These are phyloP conservation scores for Tothia fuscella DNA, from an alignment of 2,329 filamentous ascomycete species.

Conservation along the genomic window DNA sequence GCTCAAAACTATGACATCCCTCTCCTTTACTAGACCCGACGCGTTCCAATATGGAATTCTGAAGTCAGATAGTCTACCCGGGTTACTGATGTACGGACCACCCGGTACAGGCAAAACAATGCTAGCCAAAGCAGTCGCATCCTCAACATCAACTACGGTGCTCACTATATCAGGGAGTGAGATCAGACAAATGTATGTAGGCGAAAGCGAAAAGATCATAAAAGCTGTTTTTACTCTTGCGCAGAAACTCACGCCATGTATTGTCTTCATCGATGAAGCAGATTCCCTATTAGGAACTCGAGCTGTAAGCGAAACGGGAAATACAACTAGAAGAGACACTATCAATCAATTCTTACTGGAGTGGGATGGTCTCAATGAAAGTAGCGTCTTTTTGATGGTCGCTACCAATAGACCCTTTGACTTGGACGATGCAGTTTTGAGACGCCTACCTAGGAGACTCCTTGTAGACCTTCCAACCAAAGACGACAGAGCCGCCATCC, in stretches of 20 bases:
- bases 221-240: conserved; percentile 83
- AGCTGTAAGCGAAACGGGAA: neutral
- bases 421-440: conserved; percentile 74
- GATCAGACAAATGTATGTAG: conserved; percentile 93
- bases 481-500: conserved; percentile 53
- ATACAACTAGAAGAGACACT: conserved; percentile 65
- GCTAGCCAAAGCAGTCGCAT: conserved; percentile 52
- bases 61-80: conserved; percentile 80
- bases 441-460: conserved; percentile 61
- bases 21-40: conserved; percentile 78
- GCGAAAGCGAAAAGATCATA: conserved; percentile 93
- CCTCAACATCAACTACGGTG: conserved; percentile 53
- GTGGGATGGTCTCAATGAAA: conserved; percentile 84
- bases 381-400: conserved; percentile 82
- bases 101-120: conserved; percentile 59
- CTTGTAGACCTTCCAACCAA: conserved; percentile 61
- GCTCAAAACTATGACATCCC: conserved; percentile 74
- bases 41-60: conserved; percentile 95
- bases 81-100: conserved; percentile 76
- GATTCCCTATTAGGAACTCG: conserved; percentile 79
- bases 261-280: conserved; percentile 95
- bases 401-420: conserved; percentile 94
- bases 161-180: conserved; percentile 82
- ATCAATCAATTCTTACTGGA: conserved; percentile 96
- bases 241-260: conserved; percentile 79